Percentiles rank a stretch among this genome's conserved stretches.
phyloP scores from a whole-genome alignment of 495 filamentous ascomycete species.

The Platismatia glauca region DNA sequence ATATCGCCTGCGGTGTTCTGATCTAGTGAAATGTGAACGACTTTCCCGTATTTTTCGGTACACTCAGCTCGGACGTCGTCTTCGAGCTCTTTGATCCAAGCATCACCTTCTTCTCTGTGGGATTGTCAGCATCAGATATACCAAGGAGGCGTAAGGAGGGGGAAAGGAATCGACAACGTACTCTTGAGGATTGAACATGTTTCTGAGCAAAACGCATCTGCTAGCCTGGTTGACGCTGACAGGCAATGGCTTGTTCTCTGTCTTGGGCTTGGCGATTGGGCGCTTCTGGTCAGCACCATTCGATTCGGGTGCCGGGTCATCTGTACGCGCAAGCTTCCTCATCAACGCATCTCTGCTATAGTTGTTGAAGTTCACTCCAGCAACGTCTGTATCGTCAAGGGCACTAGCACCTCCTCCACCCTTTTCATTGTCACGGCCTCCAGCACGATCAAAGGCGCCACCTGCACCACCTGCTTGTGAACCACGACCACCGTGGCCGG shows the following conservation, averaged over 20 bases:
- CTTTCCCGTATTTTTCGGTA: conserved; percentile 90
- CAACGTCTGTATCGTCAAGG: conserved; percentile 95
- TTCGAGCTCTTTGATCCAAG: conserved; percentile 88
- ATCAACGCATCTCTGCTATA: conserved; percentile 95
- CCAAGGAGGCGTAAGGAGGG: background rate
- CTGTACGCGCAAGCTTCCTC: conserved; percentile 93
- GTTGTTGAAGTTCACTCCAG: conserved; percentile 98
- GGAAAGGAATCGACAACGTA: conserved; percentile 43
- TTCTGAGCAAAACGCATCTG: conserved; percentile 85
- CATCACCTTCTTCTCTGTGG: conserved; percentile 71
- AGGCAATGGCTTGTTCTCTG: conserved; percentile 68
- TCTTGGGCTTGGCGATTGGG: conserved; percentile 67
- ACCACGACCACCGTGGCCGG: conserved; percentile 81
- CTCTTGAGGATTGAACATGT: conserved; percentile 91
- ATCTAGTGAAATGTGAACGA: conserved; percentile 96
- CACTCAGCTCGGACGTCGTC: conserved; percentile 91
- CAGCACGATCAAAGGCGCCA: conserved; percentile 84
- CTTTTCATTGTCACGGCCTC: conserved; percentile 85
- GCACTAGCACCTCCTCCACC: conserved; percentile 83
- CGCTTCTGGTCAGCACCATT: conserved; percentile 56
- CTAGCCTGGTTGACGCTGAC: conserved; percentile 88
- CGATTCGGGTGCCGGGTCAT: conserved; percentile 61
- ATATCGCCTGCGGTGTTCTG: conserved; percentile 91
- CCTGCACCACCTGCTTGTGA: conserved; percentile 67
- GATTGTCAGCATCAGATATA: conserved; percentile 33